These are phyloP conservation scores for Serendipita sp. DNA, from an alignment of 768 basidiomycete genomes.

Conservation along the genomic window DNA sequence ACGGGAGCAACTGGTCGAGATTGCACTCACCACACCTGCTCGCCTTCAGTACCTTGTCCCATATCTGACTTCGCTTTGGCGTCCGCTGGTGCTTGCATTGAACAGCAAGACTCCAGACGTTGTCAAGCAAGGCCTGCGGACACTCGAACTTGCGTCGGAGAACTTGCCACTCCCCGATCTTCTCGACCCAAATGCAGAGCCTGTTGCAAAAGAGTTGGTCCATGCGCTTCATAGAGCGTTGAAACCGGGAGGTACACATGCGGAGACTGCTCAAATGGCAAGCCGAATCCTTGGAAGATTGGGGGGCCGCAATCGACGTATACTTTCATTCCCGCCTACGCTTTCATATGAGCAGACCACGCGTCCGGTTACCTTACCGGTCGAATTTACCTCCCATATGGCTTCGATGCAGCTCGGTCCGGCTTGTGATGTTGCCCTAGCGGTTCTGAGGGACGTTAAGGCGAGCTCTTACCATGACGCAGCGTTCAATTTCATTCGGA, in stretches of 20 bases:
- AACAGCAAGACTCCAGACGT: constrained; percentile 58
- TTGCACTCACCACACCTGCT: constrained; percentile 91
- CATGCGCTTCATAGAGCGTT: constrained; percentile 83
- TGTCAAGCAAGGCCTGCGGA: constrained; percentile 87
- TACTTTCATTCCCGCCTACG: constrained; percentile 65
- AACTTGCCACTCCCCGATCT: constrained; percentile 92
- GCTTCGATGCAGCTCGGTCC: constrained; percentile 31
- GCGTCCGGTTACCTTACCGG: constrained; percentile 48
- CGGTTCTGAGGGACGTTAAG: constrained; percentile 36
- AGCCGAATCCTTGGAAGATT: constrained; percentile 94
- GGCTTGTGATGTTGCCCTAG: constrained; percentile 46
- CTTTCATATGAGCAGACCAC: constrained; percentile 57
- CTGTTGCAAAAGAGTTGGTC: constrained; percentile 87
- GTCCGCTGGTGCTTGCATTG: constrained; percentile 82
- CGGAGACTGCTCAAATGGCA: constrained; percentile 69
- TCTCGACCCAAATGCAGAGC: constrained; percentile 86
- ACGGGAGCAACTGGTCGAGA: constrained; percentile 89
- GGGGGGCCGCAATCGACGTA: constrained; percentile 81
- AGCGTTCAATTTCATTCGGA: constrained; percentile 26
- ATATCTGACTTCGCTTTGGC: constrained; percentile 90
- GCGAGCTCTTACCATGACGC: constrained; percentile 24
- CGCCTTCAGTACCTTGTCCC: constrained; percentile 91
- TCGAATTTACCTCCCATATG: constrained; percentile 38
- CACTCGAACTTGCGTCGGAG: constrained; percentile 97
- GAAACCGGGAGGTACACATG: constrained; percentile 70